Conservation (phyloP, 2,329 filamentous ascomycete genomes). For the Torrubiellomyces zombiae region DNA sequence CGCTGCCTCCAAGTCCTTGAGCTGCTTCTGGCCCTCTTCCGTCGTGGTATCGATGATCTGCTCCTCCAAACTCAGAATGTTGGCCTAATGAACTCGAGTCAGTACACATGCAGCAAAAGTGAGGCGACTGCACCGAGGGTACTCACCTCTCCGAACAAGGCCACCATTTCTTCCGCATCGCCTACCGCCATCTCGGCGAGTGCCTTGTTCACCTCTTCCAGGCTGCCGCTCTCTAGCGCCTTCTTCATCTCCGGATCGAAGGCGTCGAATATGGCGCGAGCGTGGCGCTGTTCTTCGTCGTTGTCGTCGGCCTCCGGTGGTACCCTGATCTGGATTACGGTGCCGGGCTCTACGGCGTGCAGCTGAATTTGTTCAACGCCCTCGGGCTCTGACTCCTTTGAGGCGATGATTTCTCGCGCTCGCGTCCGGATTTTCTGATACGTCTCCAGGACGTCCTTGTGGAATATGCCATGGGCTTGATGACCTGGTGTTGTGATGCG, state of each 20-base stretch:
- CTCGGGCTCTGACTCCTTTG: slow-evolving; percentile 32
- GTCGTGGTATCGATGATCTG: slow-evolving; percentile 93
- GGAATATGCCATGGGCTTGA: slow-evolving; percentile 79
- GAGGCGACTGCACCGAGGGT: neutral
- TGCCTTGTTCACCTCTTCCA: slow-evolving; percentile 46
- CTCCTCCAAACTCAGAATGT: slow-evolving; percentile 80
- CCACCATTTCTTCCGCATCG: slow-evolving; percentile 73
- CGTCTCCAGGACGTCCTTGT: slow-evolving; percentile 80
- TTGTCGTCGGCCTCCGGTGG: slow-evolving; percentile 53
- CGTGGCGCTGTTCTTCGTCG: slow-evolving; percentile 45
- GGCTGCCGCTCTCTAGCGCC: slow-evolving; percentile 71
- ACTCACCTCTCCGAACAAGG: slow-evolving; percentile 54
- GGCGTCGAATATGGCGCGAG: slow-evolving; percentile 61
- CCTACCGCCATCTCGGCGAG: slow-evolving; percentile 77
- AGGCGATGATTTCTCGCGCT: slow-evolving; percentile 49
- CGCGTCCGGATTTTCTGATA: slow-evolving; percentile 69
- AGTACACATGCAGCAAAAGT: neutral
- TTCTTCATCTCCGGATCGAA: slow-evolving; percentile 70
- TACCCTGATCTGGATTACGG: slow-evolving; percentile 75
- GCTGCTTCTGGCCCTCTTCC: slow-evolving; percentile 60
- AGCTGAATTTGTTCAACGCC: slow-evolving; percentile 92
- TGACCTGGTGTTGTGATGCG: slow-evolving; percentile 80
- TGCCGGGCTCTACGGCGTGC: slow-evolving; percentile 86
- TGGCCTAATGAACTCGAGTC: slow-evolving; percentile 32
- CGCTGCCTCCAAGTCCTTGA: slow-evolving; percentile 55